Evolutionary conservation across 345 rosid genomes (phyloP).

Genomic region (Salix udensis): DNA sequence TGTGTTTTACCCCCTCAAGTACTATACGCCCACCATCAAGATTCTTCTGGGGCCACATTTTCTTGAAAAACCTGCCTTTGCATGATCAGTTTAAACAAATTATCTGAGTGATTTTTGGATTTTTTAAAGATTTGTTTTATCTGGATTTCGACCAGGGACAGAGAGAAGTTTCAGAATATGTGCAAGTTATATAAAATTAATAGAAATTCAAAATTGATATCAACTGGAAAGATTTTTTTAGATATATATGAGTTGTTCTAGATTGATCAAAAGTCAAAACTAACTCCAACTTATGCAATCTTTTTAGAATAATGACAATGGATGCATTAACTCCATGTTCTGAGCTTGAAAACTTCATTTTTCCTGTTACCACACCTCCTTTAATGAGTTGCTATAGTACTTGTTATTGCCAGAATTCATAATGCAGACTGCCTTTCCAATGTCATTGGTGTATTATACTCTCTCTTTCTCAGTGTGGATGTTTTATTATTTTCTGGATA

Average conservation of each 20-base stretch:
- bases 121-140: neutral
- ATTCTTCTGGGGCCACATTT: neutral
- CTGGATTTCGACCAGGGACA: neutral
- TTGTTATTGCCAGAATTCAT: neutral
- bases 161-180: neutral
- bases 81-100: neutral
- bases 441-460: neutral
- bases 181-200: neutral
- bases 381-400: neutral
- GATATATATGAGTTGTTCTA: neutral
- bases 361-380: too few species aligned
- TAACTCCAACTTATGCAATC: neutral
- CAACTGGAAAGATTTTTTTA: neutral
- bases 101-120: neutral
- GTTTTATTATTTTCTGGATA: neutral
- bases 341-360: neutral
- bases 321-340: neutral
- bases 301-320: neutral
- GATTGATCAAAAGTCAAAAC: slow-evolving; percentile 3
- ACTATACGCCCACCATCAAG: neutral
- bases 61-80: neutral
- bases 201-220: neutral
- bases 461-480: neutral
- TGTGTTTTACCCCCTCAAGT: neutral
- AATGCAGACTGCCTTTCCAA: neutral